Evolutionary conservation across 192 early-diverging fungal species (phyloP), one percentile per base, ranked within the genome.

Genomic region (Backusella mclennaniae): DNA sequence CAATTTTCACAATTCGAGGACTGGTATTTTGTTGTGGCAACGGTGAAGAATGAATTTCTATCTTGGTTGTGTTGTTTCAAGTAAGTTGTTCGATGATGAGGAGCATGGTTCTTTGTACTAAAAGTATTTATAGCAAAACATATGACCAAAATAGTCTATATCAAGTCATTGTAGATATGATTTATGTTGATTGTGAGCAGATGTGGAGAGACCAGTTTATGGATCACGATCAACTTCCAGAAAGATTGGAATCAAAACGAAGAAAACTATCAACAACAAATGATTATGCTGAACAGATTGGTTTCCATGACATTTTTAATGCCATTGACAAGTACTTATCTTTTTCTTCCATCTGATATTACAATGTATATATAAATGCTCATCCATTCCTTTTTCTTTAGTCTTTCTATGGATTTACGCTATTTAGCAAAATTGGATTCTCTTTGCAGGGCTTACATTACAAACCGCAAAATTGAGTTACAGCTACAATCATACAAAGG

Each of bases 381-480:
- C 29, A 23, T 38, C 1, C 39, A 66, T 31, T 29, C 9, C n/a
- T 33, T 35, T 3, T 46, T 23, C 33, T 21, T 6, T 29, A 83
- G 82, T 59, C 70, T 83, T 6, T 71, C 76, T 3, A 79, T 83
- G 21, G 78, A 83, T 69, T 39, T 83, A 63, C 76, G 75, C 23
- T 79, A 80, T 9, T 69, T 83, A 23, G 82, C 82, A n/a, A 83
- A 83, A 67, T 59, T 83, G 23, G 82, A 83, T 66, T 83, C 82
- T 3, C 69, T 83, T 11, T 83, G 75, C 39, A 49, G 82, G 36
- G 82, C 82, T 21, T 77, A 74, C 33, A 83, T 83, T 26, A 83
- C 82, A 26, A 79, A 83, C 68, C 73, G 66, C 9, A 79, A 83
- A 59, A 75, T 83, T 14, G 82, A 83, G 49, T 12, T 71, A 17